Conservation (phyloP, 352 stramenopile genomes). For the Peronospora belbahrii region DNA sequence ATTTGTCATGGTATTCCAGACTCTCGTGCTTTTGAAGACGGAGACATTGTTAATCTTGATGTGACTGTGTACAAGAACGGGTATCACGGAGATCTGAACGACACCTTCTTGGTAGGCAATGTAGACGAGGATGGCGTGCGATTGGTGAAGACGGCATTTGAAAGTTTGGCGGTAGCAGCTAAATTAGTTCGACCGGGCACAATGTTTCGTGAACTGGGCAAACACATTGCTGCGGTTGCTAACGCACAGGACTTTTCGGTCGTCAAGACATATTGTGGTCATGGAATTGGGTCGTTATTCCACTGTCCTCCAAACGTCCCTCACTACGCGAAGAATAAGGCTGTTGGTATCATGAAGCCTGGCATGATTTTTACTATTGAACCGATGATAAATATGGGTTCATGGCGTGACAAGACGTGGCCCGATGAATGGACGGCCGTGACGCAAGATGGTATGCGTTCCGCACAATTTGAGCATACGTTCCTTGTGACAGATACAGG, state of each 20-base stretch:
- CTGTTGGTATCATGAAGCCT: slow-evolving; percentile 93
- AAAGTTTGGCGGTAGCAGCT: slow-evolving; percentile 85
- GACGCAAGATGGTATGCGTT: slow-evolving; percentile 92
- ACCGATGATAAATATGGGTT: slow-evolving; percentile 98
- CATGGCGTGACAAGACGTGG: slow-evolving; percentile 90
- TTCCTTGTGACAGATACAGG: slow-evolving; percentile 97
- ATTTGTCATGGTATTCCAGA: slow-evolving; percentile 98
- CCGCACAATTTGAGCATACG: slow-evolving; percentile 97
- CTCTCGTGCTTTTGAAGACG: slow-evolving; percentile 89
- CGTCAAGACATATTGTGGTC: slow-evolving; percentile 96
- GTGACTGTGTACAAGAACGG: slow-evolving; percentile 96
- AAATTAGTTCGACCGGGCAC: slow-evolving; percentile 91
- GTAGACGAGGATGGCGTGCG: slow-evolving; percentile 88
- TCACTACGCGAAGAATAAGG: slow-evolving; percentile 98
- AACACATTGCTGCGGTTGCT: slow-evolving; percentile 88
- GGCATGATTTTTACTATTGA: slow-evolving; percentile 99
- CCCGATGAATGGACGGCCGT: slow-evolving; percentile 97
- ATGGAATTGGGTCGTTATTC: slow-evolving; percentile 88
- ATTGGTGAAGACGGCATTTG: slow-evolving; percentile 93
- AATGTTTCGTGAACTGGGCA: slow-evolving; percentile 94
- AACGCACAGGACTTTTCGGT: slow-evolving; percentile 86
- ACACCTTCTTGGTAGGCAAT: slow-evolving; percentile 96
- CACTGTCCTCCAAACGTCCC: slow-evolving; percentile 87
- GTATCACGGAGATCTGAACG: slow-evolving; percentile 97
- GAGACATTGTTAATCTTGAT: slow-evolving; percentile 99